phyloP scores from a whole-genome alignment of 78 protist genomes.

The Acrasis kona region DNA sequence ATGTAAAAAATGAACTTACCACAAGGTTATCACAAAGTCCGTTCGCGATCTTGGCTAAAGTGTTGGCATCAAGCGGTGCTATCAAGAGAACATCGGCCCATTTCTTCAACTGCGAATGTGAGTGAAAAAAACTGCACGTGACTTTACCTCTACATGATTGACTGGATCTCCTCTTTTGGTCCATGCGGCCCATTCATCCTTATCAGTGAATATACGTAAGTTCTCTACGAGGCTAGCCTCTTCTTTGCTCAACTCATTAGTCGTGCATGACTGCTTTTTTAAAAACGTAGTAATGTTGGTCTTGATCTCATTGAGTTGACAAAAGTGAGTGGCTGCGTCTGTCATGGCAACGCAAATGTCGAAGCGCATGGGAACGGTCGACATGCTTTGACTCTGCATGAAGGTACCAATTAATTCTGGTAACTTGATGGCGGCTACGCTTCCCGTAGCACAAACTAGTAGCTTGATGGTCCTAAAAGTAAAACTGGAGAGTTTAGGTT shows the following conservation, averaged over 20 bases:
- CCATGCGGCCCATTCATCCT: neutral
- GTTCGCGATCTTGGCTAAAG: constrained; percentile 67
- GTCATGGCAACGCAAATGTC: neutral
- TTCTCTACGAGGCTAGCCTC: no score
- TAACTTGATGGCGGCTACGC: neutral
- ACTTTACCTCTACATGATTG: neutral
- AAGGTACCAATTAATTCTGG: neutral
- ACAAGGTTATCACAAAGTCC: constrained; percentile 80
- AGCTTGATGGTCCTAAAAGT: neutral
- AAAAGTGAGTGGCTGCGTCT: neutral
- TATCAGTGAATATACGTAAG: no score
- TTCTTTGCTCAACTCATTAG: no score
- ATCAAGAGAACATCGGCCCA: constrained; percentile 79
- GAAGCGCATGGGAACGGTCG: neutral
- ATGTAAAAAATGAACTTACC: neutral
- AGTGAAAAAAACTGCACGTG: constrained; percentile 44
- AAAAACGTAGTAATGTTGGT: neutral
- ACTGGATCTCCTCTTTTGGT: neutral
- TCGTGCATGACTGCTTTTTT: no score
- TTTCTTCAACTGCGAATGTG: constrained; percentile 54
- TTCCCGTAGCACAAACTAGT: neutral
- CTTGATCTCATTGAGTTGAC: neutral
- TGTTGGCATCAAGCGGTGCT: constrained; percentile 87
- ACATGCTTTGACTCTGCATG: neutral
- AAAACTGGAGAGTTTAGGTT: neutral